Conservation (phyloP, 1,284 basidiomycete genomes). For the Mycosarcoma maydis region DNA sequence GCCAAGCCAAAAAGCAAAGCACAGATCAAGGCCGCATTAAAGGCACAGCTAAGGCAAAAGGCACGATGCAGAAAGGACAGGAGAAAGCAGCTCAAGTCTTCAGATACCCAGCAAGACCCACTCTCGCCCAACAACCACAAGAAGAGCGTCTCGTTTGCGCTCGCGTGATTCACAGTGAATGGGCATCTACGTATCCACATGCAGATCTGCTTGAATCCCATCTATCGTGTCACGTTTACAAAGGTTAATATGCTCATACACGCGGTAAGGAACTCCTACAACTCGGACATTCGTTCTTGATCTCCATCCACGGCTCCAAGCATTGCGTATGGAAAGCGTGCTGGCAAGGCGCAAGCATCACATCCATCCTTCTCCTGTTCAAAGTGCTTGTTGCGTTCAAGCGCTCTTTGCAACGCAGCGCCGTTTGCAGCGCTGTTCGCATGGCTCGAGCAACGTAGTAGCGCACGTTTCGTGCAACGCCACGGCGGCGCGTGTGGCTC, state of each 20-base stretch:
- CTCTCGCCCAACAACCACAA: no score
- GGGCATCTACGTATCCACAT: no score
- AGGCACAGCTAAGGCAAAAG: slow-evolving; percentile 26
- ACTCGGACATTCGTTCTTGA: slow-evolving; percentile 50
- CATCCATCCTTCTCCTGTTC: slow-evolving; percentile 23
- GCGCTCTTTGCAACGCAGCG: slow-evolving; percentile 13
- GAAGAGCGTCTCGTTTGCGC: slow-evolving; percentile 39
- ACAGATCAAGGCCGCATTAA: slow-evolving; percentile 39
- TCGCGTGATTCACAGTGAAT: slow-evolving; percentile 7
- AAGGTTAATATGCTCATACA: slow-evolving; percentile 8
- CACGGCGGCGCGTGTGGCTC: background rate
- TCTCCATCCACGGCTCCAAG: slow-evolving; percentile 40
- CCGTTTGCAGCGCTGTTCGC: no score
- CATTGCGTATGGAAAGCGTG: slow-evolving; percentile 46
- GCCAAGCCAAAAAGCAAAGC: slow-evolving; percentile 25
- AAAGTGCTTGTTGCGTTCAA: slow-evolving; percentile 7
- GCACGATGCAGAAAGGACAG: slow-evolving; percentile 26
- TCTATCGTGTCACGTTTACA: no score
- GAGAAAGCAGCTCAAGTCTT: background rate
- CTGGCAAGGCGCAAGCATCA: slow-evolving; percentile 42
- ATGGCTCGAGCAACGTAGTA: background rate
- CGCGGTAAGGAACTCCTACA: slow-evolving; percentile 29
- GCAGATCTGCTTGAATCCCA: no score
- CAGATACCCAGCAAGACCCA: background rate
- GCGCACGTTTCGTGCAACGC: no score